Conservation (phyloP, 257 asterid species). For the Penstemon davidsonii region DNA sequence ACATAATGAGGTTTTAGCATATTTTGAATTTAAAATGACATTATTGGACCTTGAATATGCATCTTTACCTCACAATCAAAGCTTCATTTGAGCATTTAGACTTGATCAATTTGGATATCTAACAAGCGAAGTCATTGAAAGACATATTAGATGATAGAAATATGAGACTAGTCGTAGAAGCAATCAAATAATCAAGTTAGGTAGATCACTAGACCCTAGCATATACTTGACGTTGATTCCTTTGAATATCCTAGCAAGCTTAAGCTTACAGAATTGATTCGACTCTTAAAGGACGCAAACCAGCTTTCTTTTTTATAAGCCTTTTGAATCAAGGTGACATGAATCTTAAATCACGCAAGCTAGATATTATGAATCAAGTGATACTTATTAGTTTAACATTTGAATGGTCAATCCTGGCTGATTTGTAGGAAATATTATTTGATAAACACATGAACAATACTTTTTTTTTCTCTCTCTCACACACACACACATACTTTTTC, state of each 20-base stretch:
- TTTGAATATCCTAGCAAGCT: background rate
- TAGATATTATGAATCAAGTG: no score
- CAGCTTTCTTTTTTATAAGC: background rate
- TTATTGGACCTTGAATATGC: background rate
- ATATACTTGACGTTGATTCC: background rate
- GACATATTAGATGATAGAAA: background rate
- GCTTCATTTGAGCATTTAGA: background rate
- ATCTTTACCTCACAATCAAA: background rate
- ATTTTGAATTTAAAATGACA: slow-evolving; percentile 11
- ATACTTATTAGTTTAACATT: no score
- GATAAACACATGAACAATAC: no score
- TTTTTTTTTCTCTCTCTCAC: no score
- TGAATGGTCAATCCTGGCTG: no score
- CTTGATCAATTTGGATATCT: background rate
- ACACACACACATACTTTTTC: no score
- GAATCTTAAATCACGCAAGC: background rate
- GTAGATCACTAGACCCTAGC: background rate
- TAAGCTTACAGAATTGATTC: background rate
- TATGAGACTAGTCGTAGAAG: background rate
- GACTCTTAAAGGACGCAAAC: background rate
- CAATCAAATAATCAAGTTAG: background rate
- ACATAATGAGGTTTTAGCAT: background rate
- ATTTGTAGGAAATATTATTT: no score
- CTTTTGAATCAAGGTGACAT: background rate
- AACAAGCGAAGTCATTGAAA: background rate